Evolutionary conservation across 331 rosid species (phyloP).

Genomic region (Cucumis variabilis): DNA sequence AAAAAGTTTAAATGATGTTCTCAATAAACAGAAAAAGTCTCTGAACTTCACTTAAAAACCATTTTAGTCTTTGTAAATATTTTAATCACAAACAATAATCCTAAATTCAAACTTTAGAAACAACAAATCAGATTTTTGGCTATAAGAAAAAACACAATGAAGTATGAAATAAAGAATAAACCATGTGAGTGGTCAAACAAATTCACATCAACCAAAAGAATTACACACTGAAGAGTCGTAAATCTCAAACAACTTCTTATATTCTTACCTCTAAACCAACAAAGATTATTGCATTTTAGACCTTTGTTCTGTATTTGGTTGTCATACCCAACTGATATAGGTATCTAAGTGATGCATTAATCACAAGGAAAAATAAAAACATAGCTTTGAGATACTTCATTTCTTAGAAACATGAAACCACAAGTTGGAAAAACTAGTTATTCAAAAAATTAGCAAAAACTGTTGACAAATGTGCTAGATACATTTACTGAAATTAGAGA

Average conservation of each 20-base stretch:
- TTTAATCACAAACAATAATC: slow-evolving; percentile 4
- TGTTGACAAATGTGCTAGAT: no score
- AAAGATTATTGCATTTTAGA: no score
- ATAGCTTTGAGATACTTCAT: neutral
- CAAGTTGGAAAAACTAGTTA: neutral
- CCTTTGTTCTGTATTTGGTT: slow-evolving; percentile 69
- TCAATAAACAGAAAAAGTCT: no score
- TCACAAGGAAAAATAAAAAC: slow-evolving; percentile 33
- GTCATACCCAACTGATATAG: slow-evolving; percentile 93
- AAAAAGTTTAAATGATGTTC: no score
- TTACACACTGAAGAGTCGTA: neutral
- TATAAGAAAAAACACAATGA: neutral
- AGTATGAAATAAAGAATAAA: neutral
- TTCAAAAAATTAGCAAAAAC: slow-evolving; percentile 75
- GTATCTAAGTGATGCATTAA: slow-evolving; percentile 58
- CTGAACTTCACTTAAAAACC: no score
- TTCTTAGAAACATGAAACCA: neutral
- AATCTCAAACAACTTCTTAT: neutral
- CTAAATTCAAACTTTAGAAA: neutral
- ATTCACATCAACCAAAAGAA: neutral
- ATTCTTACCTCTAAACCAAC: slow-evolving; percentile 81
- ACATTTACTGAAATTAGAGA: slow-evolving; percentile 35
- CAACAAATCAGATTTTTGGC: neutral
- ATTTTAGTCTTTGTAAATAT: neutral
- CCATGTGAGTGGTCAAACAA: neutral